Evolutionary conservation across 2,329 filamentous ascomycete genomes (phyloP), one percentile per base, ranked within the genome.

Genomic region (Aureobasidium lini): DNA sequence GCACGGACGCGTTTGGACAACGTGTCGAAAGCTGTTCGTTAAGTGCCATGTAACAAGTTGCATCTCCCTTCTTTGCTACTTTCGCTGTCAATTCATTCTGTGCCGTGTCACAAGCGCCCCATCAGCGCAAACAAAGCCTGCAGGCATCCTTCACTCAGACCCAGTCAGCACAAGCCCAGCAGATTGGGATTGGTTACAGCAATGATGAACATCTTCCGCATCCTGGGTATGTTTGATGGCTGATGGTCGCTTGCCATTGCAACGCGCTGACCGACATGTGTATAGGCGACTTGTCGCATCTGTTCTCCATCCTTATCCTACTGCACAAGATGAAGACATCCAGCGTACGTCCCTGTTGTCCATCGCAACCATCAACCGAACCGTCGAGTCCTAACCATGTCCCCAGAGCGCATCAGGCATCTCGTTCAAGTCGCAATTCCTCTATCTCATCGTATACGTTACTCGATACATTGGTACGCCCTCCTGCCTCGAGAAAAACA

Each of bases 401-500:
- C 28, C 18, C n/a, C 72, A 96, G 93, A 96, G 92, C 80, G 96
- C 92, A 73, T 87, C 93, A 43, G 94, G 94, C 68, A 93, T 99
- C 75, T 99, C 94, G 15, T 97, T 99, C 83, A 99, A 99, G 75
- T 96, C 93, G 63, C 94, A 99, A 81, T 90, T 87, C 53, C 83
- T 99, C 60, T 99, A 99, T 76, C 80, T 97, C 66, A 78, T 96
- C 46, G 94, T 99, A 68, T 99, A 99, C 75, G 73, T 95, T 44
- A 95, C 92, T 63, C 85, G 94, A 71, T 99, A 99, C 75, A 83
- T 99, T 60, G 77, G 54, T 57, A 57, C 43, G 54, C 43, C 23
- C 29, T 16, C n/a, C 18, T n/a, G 18, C 18, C 31, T 9, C 13
- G 29, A 31, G 7, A 29, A 59, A 23, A 6, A 39, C 8, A 36